A percentile compares a stretch with the other conserved stretches of the same genome.
phyloP scores from a whole-genome alignment of 306 rosid species.

The Sesbania bispinosa region DNA sequence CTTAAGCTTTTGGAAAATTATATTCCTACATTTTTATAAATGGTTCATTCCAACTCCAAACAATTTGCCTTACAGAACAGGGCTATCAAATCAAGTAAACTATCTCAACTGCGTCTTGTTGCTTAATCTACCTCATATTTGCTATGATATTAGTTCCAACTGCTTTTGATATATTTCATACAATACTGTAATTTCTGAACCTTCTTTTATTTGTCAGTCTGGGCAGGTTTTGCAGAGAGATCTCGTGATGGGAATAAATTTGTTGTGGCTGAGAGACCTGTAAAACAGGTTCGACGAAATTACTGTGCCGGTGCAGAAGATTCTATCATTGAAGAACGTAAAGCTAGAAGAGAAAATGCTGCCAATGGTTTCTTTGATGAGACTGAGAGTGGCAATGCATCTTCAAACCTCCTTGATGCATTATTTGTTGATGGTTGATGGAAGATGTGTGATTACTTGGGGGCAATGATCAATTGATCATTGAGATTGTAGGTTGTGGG shows the following conservation, averaged over 20 bases:
- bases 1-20: conserved; percentile 9
- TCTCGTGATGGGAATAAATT: conserved; percentile 88
- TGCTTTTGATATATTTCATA: neutral
- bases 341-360: conserved; percentile 59
- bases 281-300: conserved; percentile 57
- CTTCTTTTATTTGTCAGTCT: conserved; percentile 53
- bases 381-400: conserved; percentile 42
- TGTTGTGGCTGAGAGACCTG: conserved; percentile 80
- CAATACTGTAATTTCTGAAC: conserved; percentile 15
- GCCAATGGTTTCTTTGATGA: conserved; percentile 79
- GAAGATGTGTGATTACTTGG: conserved; percentile 15
- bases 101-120: conserved; percentile 4
- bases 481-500: conserved; percentile 12
- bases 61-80: no score
- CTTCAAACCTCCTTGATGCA: conserved; percentile 76
- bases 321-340: conserved; percentile 67
- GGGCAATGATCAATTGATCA: neutral
- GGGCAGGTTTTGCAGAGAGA: conserved; percentile 94
- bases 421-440: conserved; percentile 62
- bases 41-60: no score
- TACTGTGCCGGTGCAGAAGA: conserved; percentile 62
- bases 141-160: neutral
- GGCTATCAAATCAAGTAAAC: no score
- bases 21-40: neutral
- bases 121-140: neutral